Evolutionary conservation across 495 filamentous ascomycete species (phyloP), one percentile per base, ranked within the genome.

Genomic region (Pyrenopolyporus hunteri): DNA sequence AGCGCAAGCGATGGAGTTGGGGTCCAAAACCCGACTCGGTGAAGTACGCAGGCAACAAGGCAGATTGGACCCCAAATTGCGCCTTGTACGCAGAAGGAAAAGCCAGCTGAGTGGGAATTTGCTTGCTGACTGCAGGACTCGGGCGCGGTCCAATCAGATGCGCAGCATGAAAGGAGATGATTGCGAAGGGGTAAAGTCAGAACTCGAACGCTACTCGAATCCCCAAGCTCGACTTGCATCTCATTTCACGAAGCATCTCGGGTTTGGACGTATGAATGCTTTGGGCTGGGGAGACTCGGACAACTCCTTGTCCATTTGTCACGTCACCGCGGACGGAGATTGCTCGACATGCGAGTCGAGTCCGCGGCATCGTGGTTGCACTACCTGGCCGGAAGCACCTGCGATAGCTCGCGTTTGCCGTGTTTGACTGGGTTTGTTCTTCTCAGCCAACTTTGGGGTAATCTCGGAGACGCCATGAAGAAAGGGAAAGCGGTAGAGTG

Each of bases 21-120:
- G 69, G 66, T 64, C 68, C 66, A 63, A 69, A 67, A 65, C 32
- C 51, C 60, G 49, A 71, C 69, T 71, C 69, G 69, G 69, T 71
- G 69, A 71, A 55, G 63, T 71, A 68, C 66, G 57, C 63, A 71
- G 69, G 69, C 69, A 71, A 71, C 69, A 71, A 71, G 69, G 69
- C 69, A 71, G 69, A 71, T 63, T 62, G 57, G 66, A 65, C 48
- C 59, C 63, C 58, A 62, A 67, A 71, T 63, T 71, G 60, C 66
- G 69, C 69, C 69, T 71, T 69, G 69, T 71, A 37, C 59, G 59
- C 56, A 46, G 56, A 59, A 59, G 53, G 32, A 50, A 55, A 28
- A 52, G 51, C 63, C 62, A 71, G 69, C 69, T 71, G 69, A 71
- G 66, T 66, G 57, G 66, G 59, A 67, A 65, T 50, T n/a, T 53